phyloP scores from a whole-genome alignment of 2,329 filamentous ascomycete genomes.

The Alternaria gaisen region DNA sequence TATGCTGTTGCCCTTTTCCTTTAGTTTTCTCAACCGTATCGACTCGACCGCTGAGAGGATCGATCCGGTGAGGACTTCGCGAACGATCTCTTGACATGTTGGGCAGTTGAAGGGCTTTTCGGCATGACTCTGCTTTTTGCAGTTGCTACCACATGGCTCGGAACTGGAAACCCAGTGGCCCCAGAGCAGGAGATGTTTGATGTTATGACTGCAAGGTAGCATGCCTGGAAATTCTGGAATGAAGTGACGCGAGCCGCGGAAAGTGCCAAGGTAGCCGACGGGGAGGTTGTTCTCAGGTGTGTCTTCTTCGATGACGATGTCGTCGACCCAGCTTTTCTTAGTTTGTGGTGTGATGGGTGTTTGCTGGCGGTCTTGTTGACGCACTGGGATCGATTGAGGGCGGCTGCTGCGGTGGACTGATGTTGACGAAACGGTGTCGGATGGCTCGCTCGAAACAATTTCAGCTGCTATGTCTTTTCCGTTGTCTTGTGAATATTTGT shows the following conservation, averaged over 20 bases:
- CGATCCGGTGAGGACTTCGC: conserved; percentile 7
- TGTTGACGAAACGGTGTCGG: neutral
- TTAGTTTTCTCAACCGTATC: neutral
- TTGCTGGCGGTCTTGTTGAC: neutral
- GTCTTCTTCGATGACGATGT: neutral
- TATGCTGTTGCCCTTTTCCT: neutral
- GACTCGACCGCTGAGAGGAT: neutral
- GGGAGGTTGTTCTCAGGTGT: conserved; percentile 4
- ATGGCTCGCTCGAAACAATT: too few relatives aligned
- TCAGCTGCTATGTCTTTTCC: neutral
- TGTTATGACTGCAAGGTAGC: neutral
- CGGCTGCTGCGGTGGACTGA: neutral
- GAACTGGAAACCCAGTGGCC: conserved; percentile 21
- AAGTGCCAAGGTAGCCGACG: conserved; percentile 24
- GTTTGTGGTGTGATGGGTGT: neutral
- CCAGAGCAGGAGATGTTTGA: conserved; percentile 20
- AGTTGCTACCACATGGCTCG: conserved; percentile 22
- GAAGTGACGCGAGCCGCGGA: conserved; percentile 12
- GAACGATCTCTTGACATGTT: conserved; percentile 11
- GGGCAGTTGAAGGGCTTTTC: conserved; percentile 19
- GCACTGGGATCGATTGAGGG: neutral
- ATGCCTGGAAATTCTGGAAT: neutral
- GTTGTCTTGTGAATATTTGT: neutral
- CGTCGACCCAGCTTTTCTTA: neutral
- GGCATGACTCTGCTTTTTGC: conserved; percentile 1